These are phyloP conservation scores for Triangularia verruculosa DNA, from an alignment of 2,329 filamentous ascomycete species.

Conservation along the genomic window DNA sequence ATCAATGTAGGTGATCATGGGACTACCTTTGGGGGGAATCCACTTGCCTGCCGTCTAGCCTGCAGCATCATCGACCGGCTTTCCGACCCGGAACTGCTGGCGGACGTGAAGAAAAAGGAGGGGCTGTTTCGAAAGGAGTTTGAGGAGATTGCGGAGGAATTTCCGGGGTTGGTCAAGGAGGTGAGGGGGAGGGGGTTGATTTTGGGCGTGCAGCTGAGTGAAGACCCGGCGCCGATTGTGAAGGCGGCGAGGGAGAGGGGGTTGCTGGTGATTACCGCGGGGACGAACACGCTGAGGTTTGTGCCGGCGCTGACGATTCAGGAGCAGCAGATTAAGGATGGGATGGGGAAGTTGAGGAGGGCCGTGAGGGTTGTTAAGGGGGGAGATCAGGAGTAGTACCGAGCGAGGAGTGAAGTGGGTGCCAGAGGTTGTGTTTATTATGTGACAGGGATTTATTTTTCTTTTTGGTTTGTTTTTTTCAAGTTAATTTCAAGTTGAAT, in stretches of 20 bases:
- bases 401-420: neutral
- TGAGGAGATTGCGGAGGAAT: constrained; percentile 44
- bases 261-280: constrained; percentile 85
- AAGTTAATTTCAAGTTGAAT: no score
- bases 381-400: neutral
- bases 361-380: constrained; percentile 48
- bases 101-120: constrained; percentile 65
- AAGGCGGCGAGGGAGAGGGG: constrained; percentile 85
- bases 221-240: constrained; percentile 71
- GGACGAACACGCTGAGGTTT: constrained; percentile 87
- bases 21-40: constrained; percentile 92
- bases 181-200: constrained; percentile 82
- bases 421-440: no score
- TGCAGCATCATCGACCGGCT: constrained; percentile 82
- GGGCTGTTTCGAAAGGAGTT: constrained; percentile 49
- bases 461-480: no score
- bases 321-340: constrained; percentile 74
- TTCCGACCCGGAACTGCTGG: constrained; percentile 66
- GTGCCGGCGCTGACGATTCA: constrained; percentile 83
- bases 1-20: constrained; percentile 74
- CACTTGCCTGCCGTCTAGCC: constrained; percentile 77
- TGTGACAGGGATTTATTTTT: no score
- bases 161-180: constrained; percentile 71
- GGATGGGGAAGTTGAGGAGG: constrained; percentile 71
- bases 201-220: constrained; percentile 76